Evolutionary conservation across 768 basidiomycete species (phyloP).

Genomic region (Leccinum obscurum): DNA sequence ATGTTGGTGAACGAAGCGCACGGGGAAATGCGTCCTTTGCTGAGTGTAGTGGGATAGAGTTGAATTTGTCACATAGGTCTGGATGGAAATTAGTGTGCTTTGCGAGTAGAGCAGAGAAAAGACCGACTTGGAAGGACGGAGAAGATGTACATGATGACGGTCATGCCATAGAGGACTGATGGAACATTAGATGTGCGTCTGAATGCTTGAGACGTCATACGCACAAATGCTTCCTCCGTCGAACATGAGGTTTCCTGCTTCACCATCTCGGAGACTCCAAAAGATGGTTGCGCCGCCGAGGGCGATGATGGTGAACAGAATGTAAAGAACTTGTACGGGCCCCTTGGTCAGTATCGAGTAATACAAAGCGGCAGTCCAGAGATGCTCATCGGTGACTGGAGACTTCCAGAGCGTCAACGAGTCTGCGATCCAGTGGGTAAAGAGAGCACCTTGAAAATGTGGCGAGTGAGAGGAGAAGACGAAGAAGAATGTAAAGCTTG

Average conservation of each 20-base stretch:
- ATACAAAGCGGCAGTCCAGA: slow-evolving; percentile 82
- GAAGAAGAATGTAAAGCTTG: slow-evolving; percentile 10
- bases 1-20: slow-evolving; percentile 57
- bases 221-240: slow-evolving; percentile 86
- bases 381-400: slow-evolving; percentile 78
- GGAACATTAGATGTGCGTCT: slow-evolving; percentile 1
- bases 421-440: slow-evolving; percentile 94
- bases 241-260: slow-evolving; percentile 87
- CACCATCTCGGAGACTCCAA: slow-evolving; percentile 75
- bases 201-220: slow-evolving; percentile 27
- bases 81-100: slow-evolving; percentile 7
- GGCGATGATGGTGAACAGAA: slow-evolving; percentile 54
- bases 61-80: slow-evolving; percentile 65
- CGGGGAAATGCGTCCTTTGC: slow-evolving; percentile 62
- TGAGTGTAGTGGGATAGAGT: slow-evolving; percentile 51
- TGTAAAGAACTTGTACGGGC: slow-evolving; percentile 54
- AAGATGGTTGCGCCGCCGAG: slow-evolving; percentile 68
- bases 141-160: slow-evolving; percentile 70
- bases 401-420: slow-evolving; percentile 88
- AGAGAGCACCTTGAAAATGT: slow-evolving; percentile 59
- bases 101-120: not conserved
- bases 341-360: slow-evolving; percentile 76
- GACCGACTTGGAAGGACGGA: slow-evolving; percentile 79
- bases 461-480: not conserved
- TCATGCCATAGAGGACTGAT: slow-evolving; percentile 73